Conservation (phyloP, 176 grass and related monocot genomes). For the Tillandsia leiboldiana region DNA sequence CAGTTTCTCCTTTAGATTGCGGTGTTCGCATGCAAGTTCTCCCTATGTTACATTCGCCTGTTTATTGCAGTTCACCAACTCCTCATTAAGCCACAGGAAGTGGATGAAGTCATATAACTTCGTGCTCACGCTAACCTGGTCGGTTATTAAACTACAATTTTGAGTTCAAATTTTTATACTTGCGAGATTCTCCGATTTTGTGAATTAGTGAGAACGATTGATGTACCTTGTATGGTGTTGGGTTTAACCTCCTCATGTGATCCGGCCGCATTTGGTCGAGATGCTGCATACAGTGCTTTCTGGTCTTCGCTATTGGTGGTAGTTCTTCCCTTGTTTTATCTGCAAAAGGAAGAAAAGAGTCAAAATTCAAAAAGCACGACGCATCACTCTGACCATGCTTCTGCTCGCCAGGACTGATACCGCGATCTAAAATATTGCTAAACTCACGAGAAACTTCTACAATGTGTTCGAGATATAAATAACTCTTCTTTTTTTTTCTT, state of each 20-base stretch:
- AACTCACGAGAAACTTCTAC: too few relatives aligned
- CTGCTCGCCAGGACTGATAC: too few relatives aligned
- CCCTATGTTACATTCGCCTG: neutral
- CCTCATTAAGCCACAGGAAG: conserved; percentile 90
- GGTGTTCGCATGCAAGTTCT: too few relatives aligned
- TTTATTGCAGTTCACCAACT: conserved; percentile 72
- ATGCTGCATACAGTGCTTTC: conserved; percentile 47
- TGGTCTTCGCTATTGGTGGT: conserved; percentile 46
- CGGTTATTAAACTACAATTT: neutral
- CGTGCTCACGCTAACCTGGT: conserved; percentile 74
- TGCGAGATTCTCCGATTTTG: neutral
- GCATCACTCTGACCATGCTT: too few relatives aligned
- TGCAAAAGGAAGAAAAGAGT: conserved; percentile 11
- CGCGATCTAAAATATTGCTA: too few relatives aligned
- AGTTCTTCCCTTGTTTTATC: conserved; percentile 54
- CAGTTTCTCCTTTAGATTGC: too few relatives aligned
- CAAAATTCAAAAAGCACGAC: neutral
- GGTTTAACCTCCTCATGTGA: conserved; percentile 83
- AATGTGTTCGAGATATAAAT: too few relatives aligned
- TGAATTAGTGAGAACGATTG: conserved; percentile 5
- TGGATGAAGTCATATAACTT: conserved; percentile 95
- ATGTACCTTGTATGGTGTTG: conserved; percentile 87
- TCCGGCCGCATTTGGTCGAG: conserved; percentile 72
- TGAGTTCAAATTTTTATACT: neutral
- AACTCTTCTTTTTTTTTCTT: too few relatives aligned